Evolutionary conservation across 2,329 filamentous ascomycete genomes (phyloP), one percentile per base, ranked within the genome.

Genomic region (Teratosphaeria epicoccoides): DNA sequence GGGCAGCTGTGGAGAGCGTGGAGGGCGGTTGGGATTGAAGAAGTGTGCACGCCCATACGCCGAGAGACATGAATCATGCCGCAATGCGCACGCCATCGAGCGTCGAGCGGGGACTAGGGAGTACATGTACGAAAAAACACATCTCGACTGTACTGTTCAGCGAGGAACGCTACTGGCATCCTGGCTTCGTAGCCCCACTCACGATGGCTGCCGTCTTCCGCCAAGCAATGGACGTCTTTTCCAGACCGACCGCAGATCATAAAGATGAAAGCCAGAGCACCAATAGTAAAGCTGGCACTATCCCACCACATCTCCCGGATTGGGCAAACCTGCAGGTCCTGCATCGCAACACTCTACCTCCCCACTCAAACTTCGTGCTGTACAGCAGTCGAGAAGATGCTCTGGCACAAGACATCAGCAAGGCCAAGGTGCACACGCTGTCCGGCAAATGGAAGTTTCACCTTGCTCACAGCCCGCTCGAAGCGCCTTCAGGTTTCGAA

Each of bases 291-390:
- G 25, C 25, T 14, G 44, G 44, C 44, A 7, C 44, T 3, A 24
- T 25, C 3, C 29, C 47, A 24, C 17, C n/a, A 9, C 11, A 43
- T 50, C 29, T 43, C 26, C 79, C 79, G 0, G 80, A 84, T 61
- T 84, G 80, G 79, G 79, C 73, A 63, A 84, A 84, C 58, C 71
- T 82, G 52, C 61, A 72, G 3, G 70, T 84, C 25, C 70, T 84
- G 14, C 81, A 83, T 62, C 76, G 74, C 56, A 81, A 81, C 57
- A 80, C 77, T 1, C 70, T 84, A 5, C 69, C 76, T 7, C 76
- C 79, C 4, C 74, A 81, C 51, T 75, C 77, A 47, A 71, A 78
- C 57, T 83, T 82, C 61, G 75, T 76, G 61, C 66, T 78, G 24
- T 82, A 78, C 59, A 60, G 71, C 33, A 71, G 62, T 12, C 73